These are phyloP conservation scores for Puccinia coronata DNA, from an alignment of 1,284 basidiomycete species.

Conservation along the genomic window DNA sequence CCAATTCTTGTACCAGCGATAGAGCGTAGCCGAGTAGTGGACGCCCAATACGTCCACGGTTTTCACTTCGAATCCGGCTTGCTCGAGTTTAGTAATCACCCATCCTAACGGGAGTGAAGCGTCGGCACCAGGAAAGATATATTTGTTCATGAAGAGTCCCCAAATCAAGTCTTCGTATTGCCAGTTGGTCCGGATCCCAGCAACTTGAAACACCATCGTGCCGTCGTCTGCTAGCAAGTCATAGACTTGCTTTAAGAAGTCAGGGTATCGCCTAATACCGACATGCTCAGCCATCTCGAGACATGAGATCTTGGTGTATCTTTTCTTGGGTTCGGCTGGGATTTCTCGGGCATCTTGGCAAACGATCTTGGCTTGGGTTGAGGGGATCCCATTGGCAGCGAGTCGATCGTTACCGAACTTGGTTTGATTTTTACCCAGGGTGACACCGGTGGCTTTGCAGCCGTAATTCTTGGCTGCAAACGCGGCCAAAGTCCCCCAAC, in stretches of 20 bases:
- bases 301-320: conserved; percentile 89
- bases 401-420: conserved; percentile 89
- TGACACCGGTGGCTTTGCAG: conserved; percentile 93
- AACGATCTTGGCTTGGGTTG: conserved; percentile 81
- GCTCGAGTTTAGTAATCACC: conserved; percentile 77
- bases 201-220: conserved; percentile 91
- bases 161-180: conserved; percentile 98
- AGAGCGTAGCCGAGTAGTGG: conserved; percentile 82
- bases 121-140: conserved; percentile 93
- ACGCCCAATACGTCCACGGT: conserved; percentile 81
- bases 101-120: conserved; percentile 92
- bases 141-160: conserved; percentile 62
- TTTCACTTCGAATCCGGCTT: conserved; percentile 94
- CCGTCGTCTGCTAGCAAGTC: conserved; percentile 92
- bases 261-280: conserved; percentile 85
- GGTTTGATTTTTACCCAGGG: conserved; percentile 85
- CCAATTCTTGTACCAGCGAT: conserved; percentile 85
- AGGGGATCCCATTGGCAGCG: conserved; percentile 72
- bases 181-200: conserved; percentile 89
- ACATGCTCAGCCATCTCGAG: conserved; percentile 99
- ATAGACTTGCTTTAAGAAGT: conserved; percentile 89
- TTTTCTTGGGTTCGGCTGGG: conserved; percentile 71
- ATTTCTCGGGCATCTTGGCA: conserved; percentile 95
- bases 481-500: conserved; percentile 93
- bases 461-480: conserved; percentile 97